Percentiles rank a stretch among this genome's conserved stretches.
These are phyloP conservation scores for Aaosphaeria pasadenensis DNA, from an alignment of 2,329 filamentous ascomycete species.

Conservation along the genomic window DNA sequence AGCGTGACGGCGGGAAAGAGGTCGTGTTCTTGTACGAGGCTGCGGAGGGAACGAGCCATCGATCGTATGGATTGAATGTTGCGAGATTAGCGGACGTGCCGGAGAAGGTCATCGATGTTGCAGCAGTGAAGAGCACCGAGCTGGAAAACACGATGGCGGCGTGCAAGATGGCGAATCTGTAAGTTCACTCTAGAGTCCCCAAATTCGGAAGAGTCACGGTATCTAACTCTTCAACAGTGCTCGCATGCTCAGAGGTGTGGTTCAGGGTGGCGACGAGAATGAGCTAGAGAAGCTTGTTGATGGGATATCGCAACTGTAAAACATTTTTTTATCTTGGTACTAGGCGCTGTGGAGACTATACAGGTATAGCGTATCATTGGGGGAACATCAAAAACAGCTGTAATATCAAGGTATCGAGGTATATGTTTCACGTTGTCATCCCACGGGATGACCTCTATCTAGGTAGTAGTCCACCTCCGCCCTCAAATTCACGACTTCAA, in stretches of 20 bases:
- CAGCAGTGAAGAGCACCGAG: conserved; percentile 73
- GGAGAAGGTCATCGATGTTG: conserved; percentile 71
- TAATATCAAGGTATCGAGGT: too few species aligned
- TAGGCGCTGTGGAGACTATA: too few species aligned
- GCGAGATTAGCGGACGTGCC: conserved; percentile 82
- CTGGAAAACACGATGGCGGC: conserved; percentile 63
- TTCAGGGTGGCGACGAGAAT: conserved; percentile 23
- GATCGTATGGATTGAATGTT: conserved; percentile 92
- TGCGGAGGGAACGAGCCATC: conserved; percentile 83
- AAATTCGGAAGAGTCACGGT: too few species aligned
- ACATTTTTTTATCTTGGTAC: background rate
- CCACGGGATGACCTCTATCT: too few species aligned
- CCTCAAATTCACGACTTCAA: too few species aligned
- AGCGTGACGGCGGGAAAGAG: conserved; percentile 57
- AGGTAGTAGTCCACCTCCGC: too few species aligned
- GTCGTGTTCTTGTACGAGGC: conserved; percentile 96
- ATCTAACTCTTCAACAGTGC: conserved; percentile 8
- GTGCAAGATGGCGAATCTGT: conserved; percentile 31
- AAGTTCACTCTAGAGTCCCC: conserved; percentile 14
- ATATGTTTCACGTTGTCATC: too few species aligned
- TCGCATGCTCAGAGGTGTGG: conserved; percentile 15
- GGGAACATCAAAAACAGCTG: too few species aligned
- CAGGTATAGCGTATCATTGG: too few species aligned
- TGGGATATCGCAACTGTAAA: conserved; percentile 44
- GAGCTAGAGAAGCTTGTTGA: conserved; percentile 39